Evolutionary conservation across 1,284 basidiomycete genomes (phyloP), one percentile per base, ranked within the genome.

Genomic region (Pseudozyma hubeiensis): DNA sequence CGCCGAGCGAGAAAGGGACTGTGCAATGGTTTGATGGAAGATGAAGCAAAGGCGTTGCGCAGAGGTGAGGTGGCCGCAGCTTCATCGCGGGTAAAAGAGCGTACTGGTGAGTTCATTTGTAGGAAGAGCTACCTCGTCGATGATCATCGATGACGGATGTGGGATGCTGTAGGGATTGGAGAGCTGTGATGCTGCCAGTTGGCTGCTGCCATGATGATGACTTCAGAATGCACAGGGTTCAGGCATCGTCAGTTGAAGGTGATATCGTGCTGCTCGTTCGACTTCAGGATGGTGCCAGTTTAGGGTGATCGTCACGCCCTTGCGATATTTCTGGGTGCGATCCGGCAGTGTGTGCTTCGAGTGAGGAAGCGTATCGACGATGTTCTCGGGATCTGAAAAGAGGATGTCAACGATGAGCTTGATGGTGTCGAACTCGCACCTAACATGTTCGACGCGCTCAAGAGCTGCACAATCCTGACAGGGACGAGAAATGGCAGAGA

Each of bases 401-500:
- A 24, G 24, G 17, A 50, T 40, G 16, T 50, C 33, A 24, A 35
- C 41, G 55, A 44, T 30, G 55, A 53, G 39, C 50, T 53, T 39
- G 59, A 68, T 68, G 59, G 60, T 68, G 66, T 63, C 63, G 60
- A 29, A 58, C 31, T 63, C 52, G 52, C 60, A 48, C 58, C 44
- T 34, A 24, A 24, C 24, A 24, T 24, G 1, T 24, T 24, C 24
- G 24, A 24, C 24, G 24, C 24, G 24, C 24, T 24, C 24, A 24
- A 24, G 24, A 24, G 24, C 24, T 4, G 24, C 24, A 33, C 46
- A 48, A 19, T 49, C 24, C 24, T 24, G 24, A 24, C 24, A 24
- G 24, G 24, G 24, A 24, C 50, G 54, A 54, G 34, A 44, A 44
- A 13, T 9, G 43, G 19, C 17, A 43, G 24, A 16, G 6, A 30